Evolutionary conservation across 352 stramenopile species (phyloP).

Genomic region (Pilasporangium apinafurcum): DNA sequence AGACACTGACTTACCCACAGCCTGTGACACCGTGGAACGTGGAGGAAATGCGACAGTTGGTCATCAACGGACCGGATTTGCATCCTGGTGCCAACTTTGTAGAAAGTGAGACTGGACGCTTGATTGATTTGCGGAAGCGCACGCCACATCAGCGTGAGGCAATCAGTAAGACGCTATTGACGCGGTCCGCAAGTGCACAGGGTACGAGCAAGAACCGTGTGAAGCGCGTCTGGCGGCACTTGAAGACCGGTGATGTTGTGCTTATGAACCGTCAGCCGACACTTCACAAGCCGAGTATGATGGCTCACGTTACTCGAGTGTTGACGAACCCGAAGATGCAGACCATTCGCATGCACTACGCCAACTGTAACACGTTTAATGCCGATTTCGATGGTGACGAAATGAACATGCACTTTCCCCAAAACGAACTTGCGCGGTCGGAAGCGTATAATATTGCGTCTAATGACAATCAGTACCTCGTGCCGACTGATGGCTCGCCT

Average conservation of each 20-base stretch:
- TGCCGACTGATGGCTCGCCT: conserved; percentile 97
- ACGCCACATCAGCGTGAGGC: conserved; percentile 90
- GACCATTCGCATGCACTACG: conserved; percentile 99
- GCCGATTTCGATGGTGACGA: conserved; percentile 99
- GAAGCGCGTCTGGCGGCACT: conserved; percentile 96
- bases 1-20: conserved; percentile 97
- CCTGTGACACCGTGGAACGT: conserved; percentile 98
- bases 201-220: conserved; percentile 82
- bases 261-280: conserved; percentile 99
- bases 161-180: conserved; percentile 95
- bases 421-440: conserved; percentile 96
- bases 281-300: conserved; percentile 99
- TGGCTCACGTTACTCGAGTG: conserved; percentile 98
- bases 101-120: conserved; percentile 90
- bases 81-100: conserved; percentile 99
- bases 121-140: conserved; percentile 95
- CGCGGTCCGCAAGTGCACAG: conserved; percentile 73
- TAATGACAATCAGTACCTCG: conserved; percentile 98
- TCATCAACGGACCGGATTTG: conserved; percentile 93
- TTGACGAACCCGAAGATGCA: conserved; percentile 96
- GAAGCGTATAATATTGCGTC: conserved; percentile 97
- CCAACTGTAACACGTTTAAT: conserved; percentile 99
- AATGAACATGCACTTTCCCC: conserved; percentile 99
- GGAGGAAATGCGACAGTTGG: conserved; percentile 93
- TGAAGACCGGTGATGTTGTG: conserved; percentile 97